phyloP scores from a whole-genome alignment of 108 stramenopile species.

The Nitzschia palea region DNA sequence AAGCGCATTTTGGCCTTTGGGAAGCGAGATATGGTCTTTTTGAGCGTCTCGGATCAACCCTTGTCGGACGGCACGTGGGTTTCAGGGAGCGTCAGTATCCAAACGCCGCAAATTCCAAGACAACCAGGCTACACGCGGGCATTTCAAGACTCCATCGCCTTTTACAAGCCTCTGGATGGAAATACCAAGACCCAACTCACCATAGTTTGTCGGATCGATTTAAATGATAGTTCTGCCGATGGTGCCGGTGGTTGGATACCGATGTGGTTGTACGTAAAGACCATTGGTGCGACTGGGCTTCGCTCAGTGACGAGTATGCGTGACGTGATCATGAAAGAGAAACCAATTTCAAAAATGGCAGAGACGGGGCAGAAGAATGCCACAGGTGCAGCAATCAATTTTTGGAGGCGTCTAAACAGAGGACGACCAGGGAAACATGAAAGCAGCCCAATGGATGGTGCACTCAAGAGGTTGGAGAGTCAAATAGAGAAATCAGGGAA shows the following conservation, averaged over 20 bases:
- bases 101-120: conserved; percentile 40
- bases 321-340: conserved; percentile 28
- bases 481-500: background rate
- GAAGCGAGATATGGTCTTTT: conserved; percentile 68
- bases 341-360: no score
- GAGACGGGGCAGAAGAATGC: no score
- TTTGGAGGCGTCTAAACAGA: no score
- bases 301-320: conserved; percentile 56
- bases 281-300: conserved; percentile 57
- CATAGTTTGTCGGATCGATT: conserved; percentile 68
- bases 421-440: no score
- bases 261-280: conserved; percentile 76
- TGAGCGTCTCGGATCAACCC: conserved; percentile 54
- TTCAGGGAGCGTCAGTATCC: conserved; percentile 58
- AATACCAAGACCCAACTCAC: conserved; percentile 42
- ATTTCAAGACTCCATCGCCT: conserved; percentile 75
- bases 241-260: conserved; percentile 62
- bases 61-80: conserved; percentile 54
- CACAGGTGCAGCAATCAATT: no score
- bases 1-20: conserved; percentile 62
- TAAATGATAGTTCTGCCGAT: conserved; percentile 57
- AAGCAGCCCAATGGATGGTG: no score
- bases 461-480: no score
- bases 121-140: conserved; percentile 45
- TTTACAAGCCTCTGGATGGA: conserved; percentile 50